A percentile compares a stretch with the other conserved stretches of the same genome.
Conservation (phyloP, 1,284 basidiomycete species). For the Ceratobasidium papillatum region DNA sequence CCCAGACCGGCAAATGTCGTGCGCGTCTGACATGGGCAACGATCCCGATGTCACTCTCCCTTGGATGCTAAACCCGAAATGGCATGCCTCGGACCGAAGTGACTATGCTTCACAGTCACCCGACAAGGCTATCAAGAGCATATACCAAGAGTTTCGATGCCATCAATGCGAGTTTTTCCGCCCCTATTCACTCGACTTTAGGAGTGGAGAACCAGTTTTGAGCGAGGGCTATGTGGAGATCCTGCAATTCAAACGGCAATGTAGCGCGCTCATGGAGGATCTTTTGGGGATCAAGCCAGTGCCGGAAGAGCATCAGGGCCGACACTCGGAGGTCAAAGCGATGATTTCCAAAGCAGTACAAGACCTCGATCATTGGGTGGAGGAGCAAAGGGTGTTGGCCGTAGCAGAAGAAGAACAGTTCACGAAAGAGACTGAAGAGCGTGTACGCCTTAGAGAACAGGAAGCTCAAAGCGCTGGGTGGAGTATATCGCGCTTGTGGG, state of each 20-base stretch:
- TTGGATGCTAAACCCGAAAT: conserved; percentile 17
- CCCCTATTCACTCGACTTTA: not conserved
- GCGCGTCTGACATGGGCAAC: not conserved
- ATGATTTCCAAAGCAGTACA: not conserved
- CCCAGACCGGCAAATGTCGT: conserved; percentile 11
- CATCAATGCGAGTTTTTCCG: not conserved
- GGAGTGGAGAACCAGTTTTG: not conserved
- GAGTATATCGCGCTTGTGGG: not conserved
- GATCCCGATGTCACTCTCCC: not conserved
- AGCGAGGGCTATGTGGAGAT: not conserved
- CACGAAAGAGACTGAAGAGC: not conserved
- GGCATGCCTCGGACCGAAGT: not conserved
- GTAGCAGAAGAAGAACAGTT: not conserved
- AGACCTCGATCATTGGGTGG: not conserved
- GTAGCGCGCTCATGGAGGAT: not conserved
- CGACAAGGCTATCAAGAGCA: not conserved
- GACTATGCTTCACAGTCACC: not conserved
- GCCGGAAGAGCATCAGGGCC: not conserved
- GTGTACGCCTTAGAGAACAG: not conserved
- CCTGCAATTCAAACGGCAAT: not conserved
- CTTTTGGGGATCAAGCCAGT: not conserved
- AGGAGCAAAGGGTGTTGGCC: not conserved
- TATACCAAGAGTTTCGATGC: not conserved
- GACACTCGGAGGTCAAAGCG: not conserved
- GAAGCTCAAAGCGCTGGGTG: not conserved